Evolutionary conservation across 2,329 filamentous ascomycete species (phyloP), one percentile per base, ranked within the genome.

Genomic region (Alternaria solani): DNA sequence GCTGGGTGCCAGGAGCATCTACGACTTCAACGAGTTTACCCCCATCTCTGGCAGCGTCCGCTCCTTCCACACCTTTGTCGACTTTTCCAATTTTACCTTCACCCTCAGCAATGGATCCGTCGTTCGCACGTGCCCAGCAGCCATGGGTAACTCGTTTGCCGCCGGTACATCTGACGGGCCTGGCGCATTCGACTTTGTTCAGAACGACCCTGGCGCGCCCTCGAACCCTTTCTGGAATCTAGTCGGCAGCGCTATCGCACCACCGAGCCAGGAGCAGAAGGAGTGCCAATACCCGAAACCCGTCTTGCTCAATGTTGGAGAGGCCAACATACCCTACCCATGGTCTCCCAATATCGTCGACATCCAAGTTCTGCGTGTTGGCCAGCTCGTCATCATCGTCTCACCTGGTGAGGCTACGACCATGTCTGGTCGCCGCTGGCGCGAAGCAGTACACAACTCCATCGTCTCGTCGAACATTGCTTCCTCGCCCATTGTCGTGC

Each of bases 281-380:
- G 83, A 81, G 1, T 98, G 94, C 71, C 94, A 98, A 67, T 84
- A 83, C 25, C 87, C 90, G 1, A 97, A 98, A 75, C 91, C 92
- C 0, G 90, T 98, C 57, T 83, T 98, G 0, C 86, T 98, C 1
- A 94, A 97, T 67, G 92, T 96, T 2, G 94, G 94, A 39, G 90
- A 93, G 73, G 86, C 93, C n/a, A 82, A 83, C 4, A 80, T 79
- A 9, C 94, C 94, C 0, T 97, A 97, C 77, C 82, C 87, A 7
- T 98, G 94, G 94, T 89, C 91, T 0, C 92, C 94, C 1, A 97
- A 97, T 68, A 88, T 97, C 47, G 93, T 96, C 46, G 93, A 97
- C 74, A 86, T 97, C 9, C 94, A 97, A 75, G 84, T 91, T 30
- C 83, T 97, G 14, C 90, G 94, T 12, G 90, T 94, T 0, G 94